Evolutionary conservation across 441 rosid species (phyloP), one percentile per base, ranked within the genome.

Genomic region (Lepidium campestre): DNA sequence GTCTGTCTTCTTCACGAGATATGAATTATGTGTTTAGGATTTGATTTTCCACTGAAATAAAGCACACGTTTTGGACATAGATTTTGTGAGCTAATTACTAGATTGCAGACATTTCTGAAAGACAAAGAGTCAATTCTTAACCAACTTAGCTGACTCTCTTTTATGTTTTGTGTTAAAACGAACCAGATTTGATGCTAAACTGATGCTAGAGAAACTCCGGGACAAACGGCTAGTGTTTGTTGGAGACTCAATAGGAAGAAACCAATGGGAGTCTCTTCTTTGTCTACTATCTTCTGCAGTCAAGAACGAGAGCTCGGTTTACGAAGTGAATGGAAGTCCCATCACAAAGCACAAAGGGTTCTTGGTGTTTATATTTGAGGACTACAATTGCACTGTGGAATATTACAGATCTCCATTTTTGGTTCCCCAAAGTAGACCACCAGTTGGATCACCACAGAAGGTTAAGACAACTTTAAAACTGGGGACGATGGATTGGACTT

Each of bases 161-260:
- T 9, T 8, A 8, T 59, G 27, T 34, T 23, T 47, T 56, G 29
- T 55, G 46, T 44, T 0, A 7, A 48, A 49, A 57, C 42, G 57
- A 35, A 72, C 39, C 71, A 94, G 97, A 66, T 94, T 94, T 65
- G 79, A 88, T 77, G 93, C 94, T 13, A 79, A 71, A 53, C 10
- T 74, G 67, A 86, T 90, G 96, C 71, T 91, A 62, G 87, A 90
- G 68, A 85, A 79, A 55, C 75, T 91, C 29, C 78, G 83, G 34
- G 77, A 89, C 72, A 73, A 79, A 67, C 67, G 96, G 60, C 75
- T 94, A 11, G 94, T 78, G 20, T 94, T 91, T 73, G 92, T 84
- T n/a, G 99, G 99, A 3, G 98, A 91, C 44, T 94, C 98, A 12
- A 80, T 94, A 34, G 98, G 96, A 56, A 80, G 98, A 75, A 95